A percentile compares a stretch with the other conserved stretches of the same genome.
These are phyloP conservation scores for Populus hybrid DNA, from an alignment of 441 rosid genomes.

Conservation along the genomic window DNA sequence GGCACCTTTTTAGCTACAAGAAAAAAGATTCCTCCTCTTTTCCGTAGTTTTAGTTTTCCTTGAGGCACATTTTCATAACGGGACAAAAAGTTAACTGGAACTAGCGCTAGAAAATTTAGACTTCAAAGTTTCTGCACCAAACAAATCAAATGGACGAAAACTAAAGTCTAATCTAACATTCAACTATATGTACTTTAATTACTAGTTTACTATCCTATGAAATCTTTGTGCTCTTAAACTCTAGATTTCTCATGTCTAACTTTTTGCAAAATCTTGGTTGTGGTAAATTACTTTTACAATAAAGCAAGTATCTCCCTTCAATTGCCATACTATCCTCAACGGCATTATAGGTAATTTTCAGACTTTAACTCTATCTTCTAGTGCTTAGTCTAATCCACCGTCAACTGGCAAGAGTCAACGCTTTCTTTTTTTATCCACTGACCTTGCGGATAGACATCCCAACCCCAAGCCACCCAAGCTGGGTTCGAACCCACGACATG, in stretches of 20 bases:
- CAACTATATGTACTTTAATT: conserved; percentile 9
- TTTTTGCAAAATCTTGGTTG: neutral
- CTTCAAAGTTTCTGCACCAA: conserved; percentile 12
- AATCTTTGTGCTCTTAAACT: neutral
- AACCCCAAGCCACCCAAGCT: too few species aligned
- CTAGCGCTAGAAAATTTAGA: conserved; percentile 1
- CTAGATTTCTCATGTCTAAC: neutral
- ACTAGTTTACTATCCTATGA: conserved; percentile 6
- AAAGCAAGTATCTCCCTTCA: neutral
- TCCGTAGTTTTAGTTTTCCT: conserved; percentile 12
- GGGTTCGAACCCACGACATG: too few species aligned
- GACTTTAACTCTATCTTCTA: neutral
- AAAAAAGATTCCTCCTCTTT: neutral
- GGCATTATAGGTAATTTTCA: neutral
- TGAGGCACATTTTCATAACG: conserved; percentile 9
- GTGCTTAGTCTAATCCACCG: neutral
- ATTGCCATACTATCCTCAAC: neutral
- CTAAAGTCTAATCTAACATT: conserved; percentile 20
- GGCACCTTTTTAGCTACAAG: neutral
- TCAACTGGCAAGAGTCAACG: neutral
- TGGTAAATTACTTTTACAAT: neutral
- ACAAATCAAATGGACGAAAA: conserved; percentile 2
- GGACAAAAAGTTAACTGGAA: conserved; percentile 23
- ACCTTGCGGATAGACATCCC: too few species aligned
- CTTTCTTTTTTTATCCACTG: neutral